phyloP scores from a whole-genome alignment of 202 grass and related monocot genomes.

The Elaeis oleifera region DNA sequence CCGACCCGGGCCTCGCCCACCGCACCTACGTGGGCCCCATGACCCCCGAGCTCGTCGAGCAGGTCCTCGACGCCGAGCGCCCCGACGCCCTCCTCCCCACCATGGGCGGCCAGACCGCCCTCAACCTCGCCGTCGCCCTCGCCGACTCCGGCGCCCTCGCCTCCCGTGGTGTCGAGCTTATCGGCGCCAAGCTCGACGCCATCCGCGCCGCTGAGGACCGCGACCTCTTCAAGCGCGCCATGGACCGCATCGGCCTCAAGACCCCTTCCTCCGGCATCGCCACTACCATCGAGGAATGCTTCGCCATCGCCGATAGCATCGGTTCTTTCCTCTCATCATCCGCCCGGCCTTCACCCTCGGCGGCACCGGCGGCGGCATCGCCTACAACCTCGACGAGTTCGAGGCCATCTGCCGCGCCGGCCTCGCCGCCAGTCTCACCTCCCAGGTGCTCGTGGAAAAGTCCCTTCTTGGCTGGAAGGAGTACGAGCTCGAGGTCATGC shows the following conservation, averaged over 20 bases:
- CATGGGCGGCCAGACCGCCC: slow-evolving; percentile 94
- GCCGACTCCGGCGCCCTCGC: slow-evolving; percentile 69
- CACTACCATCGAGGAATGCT: slow-evolving; percentile 74
- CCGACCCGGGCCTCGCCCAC: slow-evolving; percentile 77
- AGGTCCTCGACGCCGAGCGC: slow-evolving; percentile 61
- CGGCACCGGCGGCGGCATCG: slow-evolving; percentile 90
- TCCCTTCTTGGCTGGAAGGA: slow-evolving; percentile 96
- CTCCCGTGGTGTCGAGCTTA: slow-evolving; percentile 56
- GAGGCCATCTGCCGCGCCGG: slow-evolving; percentile 79
- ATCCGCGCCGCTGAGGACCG: slow-evolving; percentile 88
- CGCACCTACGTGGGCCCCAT: slow-evolving; percentile 95
- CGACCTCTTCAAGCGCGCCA: slow-evolving; percentile 83
- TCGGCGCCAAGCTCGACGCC: slow-evolving; percentile 72
- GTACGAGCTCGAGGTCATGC: slow-evolving; percentile 97
- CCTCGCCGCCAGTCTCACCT: slow-evolving; percentile 54
- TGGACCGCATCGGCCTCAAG: slow-evolving; percentile 82
- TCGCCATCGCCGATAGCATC: slow-evolving; percentile 54
- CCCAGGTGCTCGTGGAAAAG: slow-evolving; percentile 91
- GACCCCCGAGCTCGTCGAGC: slow-evolving; percentile 75
- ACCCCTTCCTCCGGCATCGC: slow-evolving; percentile 87
- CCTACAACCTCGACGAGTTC: slow-evolving; percentile 81
- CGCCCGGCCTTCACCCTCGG: slow-evolving; percentile 88
- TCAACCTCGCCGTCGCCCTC: slow-evolving; percentile 92
- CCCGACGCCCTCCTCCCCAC: slow-evolving; percentile 86
- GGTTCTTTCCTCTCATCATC: slow-evolving; percentile 76